phyloP scores from a whole-genome alignment of 1,139 yeast genomes.

The Sugiyamaella grinbergsii region DNA sequence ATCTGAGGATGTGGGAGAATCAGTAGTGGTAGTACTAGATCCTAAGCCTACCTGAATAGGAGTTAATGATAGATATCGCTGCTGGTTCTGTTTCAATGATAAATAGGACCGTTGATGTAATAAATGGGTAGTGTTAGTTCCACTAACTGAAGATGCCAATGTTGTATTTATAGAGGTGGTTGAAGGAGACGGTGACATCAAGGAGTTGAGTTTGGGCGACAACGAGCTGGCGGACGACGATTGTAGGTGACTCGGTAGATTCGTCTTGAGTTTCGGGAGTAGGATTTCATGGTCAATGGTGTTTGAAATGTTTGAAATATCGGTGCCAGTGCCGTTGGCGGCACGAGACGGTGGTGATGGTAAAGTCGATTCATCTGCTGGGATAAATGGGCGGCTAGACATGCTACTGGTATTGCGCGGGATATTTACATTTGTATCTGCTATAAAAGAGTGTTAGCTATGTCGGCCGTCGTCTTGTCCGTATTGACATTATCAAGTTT shows the following conservation, averaged over 20 bases:
- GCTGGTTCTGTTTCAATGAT: constrained; percentile 12
- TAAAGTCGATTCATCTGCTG: too few species aligned
- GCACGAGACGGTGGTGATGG: too few species aligned
- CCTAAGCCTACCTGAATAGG: constrained; percentile 12
- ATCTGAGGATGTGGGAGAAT: constrained; percentile 5
- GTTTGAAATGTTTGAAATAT: too few species aligned
- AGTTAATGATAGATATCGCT: constrained; percentile 12
- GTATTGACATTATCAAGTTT: too few species aligned
- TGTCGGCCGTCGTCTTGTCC: too few species aligned
- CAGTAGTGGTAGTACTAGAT: neutral
- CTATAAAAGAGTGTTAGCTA: too few species aligned
- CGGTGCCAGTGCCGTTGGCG: too few species aligned
- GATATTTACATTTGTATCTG: too few species aligned
- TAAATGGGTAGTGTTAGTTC: constrained; percentile 6
- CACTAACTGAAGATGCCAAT: constrained; percentile 19
- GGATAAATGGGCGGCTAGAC: too few species aligned
- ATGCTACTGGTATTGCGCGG: too few species aligned
- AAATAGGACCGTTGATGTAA: constrained; percentile 12
- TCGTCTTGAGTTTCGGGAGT: constrained; percentile 1
- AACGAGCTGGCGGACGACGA: neutral
- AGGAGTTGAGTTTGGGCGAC: constrained; percentile 15
- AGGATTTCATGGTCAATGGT: too few species aligned
- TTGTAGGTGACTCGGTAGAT: neutral
- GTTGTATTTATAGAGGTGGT: constrained; percentile 22
- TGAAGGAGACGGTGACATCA: constrained; percentile 23